Percentiles rank a stretch among this genome's conserved stretches.
phyloP scores from a whole-genome alignment of 2,329 filamentous ascomycete genomes.

The Scedosporium boydii region DNA sequence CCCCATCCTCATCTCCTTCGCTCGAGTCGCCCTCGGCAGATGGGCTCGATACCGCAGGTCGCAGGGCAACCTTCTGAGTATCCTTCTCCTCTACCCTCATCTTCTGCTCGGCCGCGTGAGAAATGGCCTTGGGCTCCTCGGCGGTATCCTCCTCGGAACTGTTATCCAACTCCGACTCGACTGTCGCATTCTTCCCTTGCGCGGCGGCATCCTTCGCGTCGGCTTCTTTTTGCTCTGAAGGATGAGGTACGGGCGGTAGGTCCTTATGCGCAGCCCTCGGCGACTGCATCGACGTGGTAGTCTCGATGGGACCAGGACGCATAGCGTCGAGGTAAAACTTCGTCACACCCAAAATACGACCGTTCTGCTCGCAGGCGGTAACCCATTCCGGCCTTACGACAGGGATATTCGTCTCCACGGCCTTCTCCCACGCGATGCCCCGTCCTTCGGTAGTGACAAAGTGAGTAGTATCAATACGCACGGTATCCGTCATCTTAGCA shows the following conservation, averaged over 20 bases:
- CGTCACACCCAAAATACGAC: slow-evolving; percentile 84
- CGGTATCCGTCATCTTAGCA: slow-evolving; percentile 79
- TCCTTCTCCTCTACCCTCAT: slow-evolving; percentile 45
- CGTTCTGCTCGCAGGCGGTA: slow-evolving; percentile 88
- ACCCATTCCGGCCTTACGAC: slow-evolving; percentile 97
- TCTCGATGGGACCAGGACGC: slow-evolving; percentile 30
- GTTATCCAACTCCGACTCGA: slow-evolving; percentile 21
- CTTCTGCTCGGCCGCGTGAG: slow-evolving; percentile 38
- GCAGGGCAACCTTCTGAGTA: slow-evolving; percentile 42
- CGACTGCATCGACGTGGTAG: slow-evolving; percentile 20
- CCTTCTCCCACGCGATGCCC: slow-evolving; percentile 89
- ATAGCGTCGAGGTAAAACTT: slow-evolving; percentile 90
- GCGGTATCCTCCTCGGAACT: slow-evolving; percentile 14
- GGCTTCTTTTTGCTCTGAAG: slow-evolving; percentile 9
- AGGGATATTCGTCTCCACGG: slow-evolving; percentile 94
- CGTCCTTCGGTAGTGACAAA: slow-evolving; percentile 94
- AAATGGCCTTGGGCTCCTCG: slow-evolving; percentile 25
- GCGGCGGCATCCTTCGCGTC: slow-evolving; percentile 11
- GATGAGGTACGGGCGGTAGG: slow-evolving; percentile 16
- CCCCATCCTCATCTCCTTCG: slow-evolving; percentile 21
- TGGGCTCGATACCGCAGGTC: slow-evolving; percentile 21
- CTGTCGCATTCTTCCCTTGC: slow-evolving; percentile 15
- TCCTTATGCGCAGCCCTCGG: slow-evolving; percentile 24
- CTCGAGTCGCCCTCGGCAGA: slow-evolving; percentile 14
- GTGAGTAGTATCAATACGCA: slow-evolving; percentile 95